Percentiles rank a stretch among this genome's conserved stretches.
These are phyloP conservation scores for Penicillium sp. DNA, from an alignment of 2,329 filamentous ascomycete species.

Conservation along the genomic window DNA sequence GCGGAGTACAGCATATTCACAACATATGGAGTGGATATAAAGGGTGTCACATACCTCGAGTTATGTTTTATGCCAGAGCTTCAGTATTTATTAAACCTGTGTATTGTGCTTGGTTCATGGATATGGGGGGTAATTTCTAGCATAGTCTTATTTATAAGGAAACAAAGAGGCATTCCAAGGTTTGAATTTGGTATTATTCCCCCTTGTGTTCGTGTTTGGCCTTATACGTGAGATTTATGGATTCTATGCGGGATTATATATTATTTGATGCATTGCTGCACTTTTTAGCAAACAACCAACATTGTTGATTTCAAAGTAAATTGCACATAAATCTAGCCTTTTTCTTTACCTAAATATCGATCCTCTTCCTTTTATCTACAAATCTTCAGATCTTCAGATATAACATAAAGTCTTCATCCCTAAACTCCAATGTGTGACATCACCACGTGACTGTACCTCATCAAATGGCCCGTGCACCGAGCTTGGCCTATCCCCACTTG, in stretches of 20 bases:
- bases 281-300: neutral
- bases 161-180: neutral
- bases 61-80: neutral
- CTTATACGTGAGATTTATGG: too few species aligned
- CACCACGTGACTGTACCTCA: neutral
- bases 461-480: neutral
- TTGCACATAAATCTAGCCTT: too few species aligned
- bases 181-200: neutral
- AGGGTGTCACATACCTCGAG: neutral
- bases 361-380: too few species aligned
- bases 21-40: neutral
- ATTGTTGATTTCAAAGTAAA: neutral
- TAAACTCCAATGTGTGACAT: neutral
- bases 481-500: constrained; percentile 1
- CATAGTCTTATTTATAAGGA: neutral
- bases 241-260: neutral
- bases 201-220: neutral
- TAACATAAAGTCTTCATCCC: neutral
- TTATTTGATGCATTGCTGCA: neutral
- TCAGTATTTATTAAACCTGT: neutral
- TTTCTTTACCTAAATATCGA: neutral
- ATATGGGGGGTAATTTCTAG: neutral
- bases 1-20: neutral
- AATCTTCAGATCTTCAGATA: too few species aligned
- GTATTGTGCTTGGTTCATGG: neutral